Conservation (phyloP, 2,329 filamentous ascomycete genomes). For the Hawksworthiomyces lignivorus region DNA sequence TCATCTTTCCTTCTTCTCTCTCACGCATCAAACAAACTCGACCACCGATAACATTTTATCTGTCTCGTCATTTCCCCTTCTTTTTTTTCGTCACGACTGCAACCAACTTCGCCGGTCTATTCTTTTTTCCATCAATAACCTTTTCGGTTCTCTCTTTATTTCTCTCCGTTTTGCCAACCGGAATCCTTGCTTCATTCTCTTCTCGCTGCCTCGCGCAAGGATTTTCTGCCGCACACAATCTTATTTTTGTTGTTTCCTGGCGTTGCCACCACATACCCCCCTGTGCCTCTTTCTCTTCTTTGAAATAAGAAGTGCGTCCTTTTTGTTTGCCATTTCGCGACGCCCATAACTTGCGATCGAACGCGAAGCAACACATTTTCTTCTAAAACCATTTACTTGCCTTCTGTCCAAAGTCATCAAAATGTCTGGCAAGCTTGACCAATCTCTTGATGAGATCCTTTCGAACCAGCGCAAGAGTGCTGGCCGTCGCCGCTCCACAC, state of each 20-base stretch:
- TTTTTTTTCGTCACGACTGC: conserved; percentile 20
- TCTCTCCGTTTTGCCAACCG: neutral
- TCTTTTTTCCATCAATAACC: neutral
- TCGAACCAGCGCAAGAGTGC: conserved; percentile 60
- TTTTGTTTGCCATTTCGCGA: no score
- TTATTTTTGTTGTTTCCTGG: neutral
- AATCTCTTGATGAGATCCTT: conserved; percentile 96
- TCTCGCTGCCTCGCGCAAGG: conserved; percentile 2
- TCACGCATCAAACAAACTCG: neutral
- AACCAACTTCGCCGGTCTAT: conserved; percentile 27
- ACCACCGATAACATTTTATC: conserved; percentile 1
- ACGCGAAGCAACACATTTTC: no score
- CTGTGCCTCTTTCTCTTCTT: neutral
- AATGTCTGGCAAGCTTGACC: conserved; percentile 94
- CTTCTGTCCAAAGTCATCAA: conserved; percentile 23
- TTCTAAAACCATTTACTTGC: no score
- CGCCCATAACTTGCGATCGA: no score
- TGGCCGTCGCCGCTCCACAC: conserved; percentile 42
- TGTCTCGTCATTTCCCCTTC: conserved; percentile 11
- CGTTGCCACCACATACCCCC: no score
- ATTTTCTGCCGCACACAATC: conserved; percentile 4
- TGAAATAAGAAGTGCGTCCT: no score
- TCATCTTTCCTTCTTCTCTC: neutral
- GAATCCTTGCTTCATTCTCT: neutral
- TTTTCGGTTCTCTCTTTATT: conserved; percentile 1